These are phyloP conservation scores for Alternaria panax DNA, from an alignment of 2,329 filamentous ascomycete genomes.

Conservation along the genomic window DNA sequence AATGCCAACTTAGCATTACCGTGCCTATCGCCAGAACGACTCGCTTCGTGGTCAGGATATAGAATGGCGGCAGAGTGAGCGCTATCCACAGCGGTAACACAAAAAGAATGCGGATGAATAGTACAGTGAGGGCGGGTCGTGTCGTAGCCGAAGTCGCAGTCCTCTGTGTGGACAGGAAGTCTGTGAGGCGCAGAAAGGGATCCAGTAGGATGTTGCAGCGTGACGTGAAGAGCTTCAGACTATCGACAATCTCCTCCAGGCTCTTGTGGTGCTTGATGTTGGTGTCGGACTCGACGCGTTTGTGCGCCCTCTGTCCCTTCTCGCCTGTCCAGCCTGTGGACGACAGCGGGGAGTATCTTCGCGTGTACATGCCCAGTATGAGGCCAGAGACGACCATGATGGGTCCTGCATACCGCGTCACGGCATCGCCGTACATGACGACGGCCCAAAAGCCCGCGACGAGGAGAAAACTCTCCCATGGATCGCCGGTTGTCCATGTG, in stretches of 20 bases:
- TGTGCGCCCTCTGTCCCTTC: constrained; percentile 63
- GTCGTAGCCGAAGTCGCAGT: constrained; percentile 93
- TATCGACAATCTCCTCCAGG: constrained; percentile 95
- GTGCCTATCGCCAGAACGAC: constrained; percentile 88
- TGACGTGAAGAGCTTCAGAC: constrained; percentile 85
- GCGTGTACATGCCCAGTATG: constrained; percentile 90
- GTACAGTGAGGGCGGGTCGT: constrained; percentile 82
- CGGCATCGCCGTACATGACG: constrained; percentile 82
- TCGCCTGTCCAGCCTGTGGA: constrained; percentile 79
- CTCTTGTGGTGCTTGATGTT: constrained; percentile 87
- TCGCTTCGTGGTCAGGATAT: constrained; percentile 85
- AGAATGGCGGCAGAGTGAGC: constrained; percentile 80
- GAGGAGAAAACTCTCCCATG: constrained; percentile 96
- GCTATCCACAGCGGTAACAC: constrained; percentile 88
- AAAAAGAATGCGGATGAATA: constrained; percentile 88
- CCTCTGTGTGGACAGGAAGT: constrained; percentile 89
- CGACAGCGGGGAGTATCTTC: constrained; percentile 87
- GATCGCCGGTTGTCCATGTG: constrained; percentile 92
- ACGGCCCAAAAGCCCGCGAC: constrained; percentile 85
- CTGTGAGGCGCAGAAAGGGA: constrained; percentile 85
- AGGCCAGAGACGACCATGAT: constrained; percentile 79
- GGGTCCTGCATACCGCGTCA: constrained; percentile 84
- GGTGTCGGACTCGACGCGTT: constrained; percentile 61
- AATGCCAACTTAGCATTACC: constrained; percentile 88
- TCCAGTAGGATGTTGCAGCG: constrained; percentile 92